A percentile compares a stretch with the other conserved stretches of the same genome.
Evolutionary conservation across 2,329 filamentous ascomycete genomes (phyloP).

Genomic region (Diaporthe vexans): DNA sequence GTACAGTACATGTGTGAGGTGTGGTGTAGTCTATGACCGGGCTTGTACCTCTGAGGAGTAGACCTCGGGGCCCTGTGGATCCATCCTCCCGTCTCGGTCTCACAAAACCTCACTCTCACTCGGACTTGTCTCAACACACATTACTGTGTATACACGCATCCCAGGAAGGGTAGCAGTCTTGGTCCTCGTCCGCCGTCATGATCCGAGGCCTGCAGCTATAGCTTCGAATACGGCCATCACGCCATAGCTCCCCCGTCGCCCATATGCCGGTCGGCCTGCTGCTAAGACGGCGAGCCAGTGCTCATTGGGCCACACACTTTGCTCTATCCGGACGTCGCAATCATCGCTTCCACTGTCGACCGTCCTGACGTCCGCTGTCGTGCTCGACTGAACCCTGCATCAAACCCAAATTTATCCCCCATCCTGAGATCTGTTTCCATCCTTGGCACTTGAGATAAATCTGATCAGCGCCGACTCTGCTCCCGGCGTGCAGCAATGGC

Average conservation of each 20-base stretch:
- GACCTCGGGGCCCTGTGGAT: conserved; percentile 6
- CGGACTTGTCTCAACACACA: conserved; percentile 1
- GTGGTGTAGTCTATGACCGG: too few species aligned
- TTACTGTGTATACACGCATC: too few species aligned
- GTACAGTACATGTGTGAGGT: too few species aligned
- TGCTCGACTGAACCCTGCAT: conserved; percentile 16
- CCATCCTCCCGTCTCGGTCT: conserved; percentile 1
- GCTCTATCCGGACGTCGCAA: conserved; percentile 23
- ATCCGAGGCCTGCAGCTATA: conserved; percentile 25
- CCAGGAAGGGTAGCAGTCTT: conserved; percentile 1
- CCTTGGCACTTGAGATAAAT: not conserved
- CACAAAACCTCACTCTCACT: not conserved
- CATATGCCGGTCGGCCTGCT: conserved; percentile 17
- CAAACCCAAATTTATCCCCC: not conserved
- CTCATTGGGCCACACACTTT: conserved; percentile 16
- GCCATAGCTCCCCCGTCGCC: not conserved
- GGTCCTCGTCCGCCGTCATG: conserved; percentile 10
- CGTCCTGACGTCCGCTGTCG: not conserved
- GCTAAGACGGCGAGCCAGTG: conserved; percentile 10
- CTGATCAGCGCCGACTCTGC: not conserved
- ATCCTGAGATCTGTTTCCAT: not conserved
- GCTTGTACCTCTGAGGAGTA: too few species aligned
- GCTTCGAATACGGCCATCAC: not conserved
- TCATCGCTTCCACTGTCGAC: conserved; percentile 21
- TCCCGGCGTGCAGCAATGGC: conserved; percentile 7